Evolutionary conservation across 2,329 filamentous ascomycete species (phyloP).

Genomic region (Ceratocystiopsis brevicomis): DNA sequence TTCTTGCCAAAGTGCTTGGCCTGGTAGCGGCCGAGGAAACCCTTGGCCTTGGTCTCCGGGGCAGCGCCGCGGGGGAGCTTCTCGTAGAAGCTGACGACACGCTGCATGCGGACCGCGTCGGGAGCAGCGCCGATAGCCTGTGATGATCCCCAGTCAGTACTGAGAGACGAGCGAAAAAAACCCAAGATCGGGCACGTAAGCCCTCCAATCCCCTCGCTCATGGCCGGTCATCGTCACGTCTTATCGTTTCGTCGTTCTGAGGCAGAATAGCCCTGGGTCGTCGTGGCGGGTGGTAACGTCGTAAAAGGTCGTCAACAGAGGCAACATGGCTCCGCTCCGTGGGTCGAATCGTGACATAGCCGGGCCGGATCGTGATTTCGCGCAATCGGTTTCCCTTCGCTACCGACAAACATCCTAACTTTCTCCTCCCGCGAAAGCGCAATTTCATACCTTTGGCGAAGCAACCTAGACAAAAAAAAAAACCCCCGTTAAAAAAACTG

Average conservation of each 20-base stretch:
- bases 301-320: no score
- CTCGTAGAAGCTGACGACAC: constrained; percentile 97
- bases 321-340: no score
- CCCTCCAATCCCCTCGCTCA: no score
- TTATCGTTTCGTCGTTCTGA: no score
- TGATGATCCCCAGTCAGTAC: constrained; percentile 3
- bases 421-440: constrained; percentile 2
- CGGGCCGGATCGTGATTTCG: no score
- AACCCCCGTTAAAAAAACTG: not conserved
- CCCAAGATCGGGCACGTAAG: no score
- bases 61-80: constrained; percentile 87
- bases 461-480: constrained; percentile 39
- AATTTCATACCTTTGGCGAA: constrained; percentile 59
- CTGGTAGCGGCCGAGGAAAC: constrained; percentile 71
- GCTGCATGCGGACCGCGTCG: constrained; percentile 94
- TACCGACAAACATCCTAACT: no score
- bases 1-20: constrained; percentile 92
- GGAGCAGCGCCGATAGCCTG: constrained; percentile 88
- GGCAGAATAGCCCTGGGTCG: not conserved
- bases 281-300: no score
- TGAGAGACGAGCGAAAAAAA: no score
- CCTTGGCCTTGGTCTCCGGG: constrained; percentile 63
- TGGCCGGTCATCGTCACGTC: no score
- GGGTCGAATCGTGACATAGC: no score
- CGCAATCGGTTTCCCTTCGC: no score